Percentiles rank a stretch among this genome's conserved stretches.
These are phyloP conservation scores for Macadamia integrifolia DNA, from an alignment of 164 flowering plant genomes.

Conservation along the genomic window DNA sequence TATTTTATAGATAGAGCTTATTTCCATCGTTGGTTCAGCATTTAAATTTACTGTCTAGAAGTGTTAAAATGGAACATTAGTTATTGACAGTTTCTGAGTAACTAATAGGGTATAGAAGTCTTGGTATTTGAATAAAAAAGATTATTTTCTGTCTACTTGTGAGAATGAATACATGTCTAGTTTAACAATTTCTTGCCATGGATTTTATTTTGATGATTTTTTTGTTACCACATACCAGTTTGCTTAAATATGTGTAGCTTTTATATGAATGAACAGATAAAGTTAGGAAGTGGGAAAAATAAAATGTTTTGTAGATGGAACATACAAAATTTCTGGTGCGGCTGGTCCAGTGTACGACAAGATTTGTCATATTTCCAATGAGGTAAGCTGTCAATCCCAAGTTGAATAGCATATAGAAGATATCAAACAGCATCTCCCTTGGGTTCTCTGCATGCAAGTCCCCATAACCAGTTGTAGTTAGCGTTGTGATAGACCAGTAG, in stretches of 20 bases:
- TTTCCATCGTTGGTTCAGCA: neutral
- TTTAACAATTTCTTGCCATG: neutral
- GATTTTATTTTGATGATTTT: neutral
- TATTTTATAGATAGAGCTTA: neutral
- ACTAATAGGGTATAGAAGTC: neutral
- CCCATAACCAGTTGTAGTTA: slow-evolving; percentile 93
- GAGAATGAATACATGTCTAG: neutral
- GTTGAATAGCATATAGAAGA: slow-evolving; percentile 90
- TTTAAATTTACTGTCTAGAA: neutral
- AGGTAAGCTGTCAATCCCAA: slow-evolving; percentile 87
- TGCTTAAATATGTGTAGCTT: neutral
- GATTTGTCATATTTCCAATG: slow-evolving; percentile 99
- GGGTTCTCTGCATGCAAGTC: slow-evolving; percentile 92
- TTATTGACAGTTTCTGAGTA: neutral
- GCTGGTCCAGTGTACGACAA: slow-evolving; percentile 92
- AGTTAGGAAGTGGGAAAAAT: neutral
- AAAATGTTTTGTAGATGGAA: slow-evolving; percentile 6
- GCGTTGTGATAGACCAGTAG: slow-evolving; percentile 95
- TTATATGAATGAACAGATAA: neutral
- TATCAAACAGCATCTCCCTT: slow-evolving; percentile 85
- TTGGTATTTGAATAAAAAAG: neutral
- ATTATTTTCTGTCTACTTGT: neutral
- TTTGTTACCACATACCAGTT: neutral
- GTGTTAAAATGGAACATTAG: no score
- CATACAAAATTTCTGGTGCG: slow-evolving; percentile 90